Conservation (phyloP, 805 yeast genomes). For the Metschnikowia bowlesiae region DNA sequence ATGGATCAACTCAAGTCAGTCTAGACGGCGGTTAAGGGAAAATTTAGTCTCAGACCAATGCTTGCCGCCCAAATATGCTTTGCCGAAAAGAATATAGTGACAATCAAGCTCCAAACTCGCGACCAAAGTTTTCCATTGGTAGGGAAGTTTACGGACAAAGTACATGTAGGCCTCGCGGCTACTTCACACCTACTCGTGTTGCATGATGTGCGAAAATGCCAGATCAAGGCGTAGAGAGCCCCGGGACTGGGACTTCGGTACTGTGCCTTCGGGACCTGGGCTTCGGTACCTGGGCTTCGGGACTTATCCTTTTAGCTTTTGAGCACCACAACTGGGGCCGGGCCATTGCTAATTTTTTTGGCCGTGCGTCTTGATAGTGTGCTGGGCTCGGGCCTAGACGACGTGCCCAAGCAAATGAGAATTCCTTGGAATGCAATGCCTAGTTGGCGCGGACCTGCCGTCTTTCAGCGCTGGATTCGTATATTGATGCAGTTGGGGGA, state of each 20-base stretch:
- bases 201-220: background rate
- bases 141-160: slow-evolving; percentile 1
- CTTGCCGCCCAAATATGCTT: too few species aligned
- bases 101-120: too few species aligned
- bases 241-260: background rate
- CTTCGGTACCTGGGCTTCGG: too few species aligned
- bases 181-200: background rate
- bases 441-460: background rate
- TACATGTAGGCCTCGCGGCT: slow-evolving; percentile 2
- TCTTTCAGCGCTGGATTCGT: background rate
- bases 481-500: background rate
- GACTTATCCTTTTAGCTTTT: too few species aligned
- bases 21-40: too few species aligned
- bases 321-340: too few species aligned
- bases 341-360: too few species aligned
- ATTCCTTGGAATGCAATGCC: background rate
- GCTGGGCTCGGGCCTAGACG: too few species aligned
- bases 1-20: background rate
- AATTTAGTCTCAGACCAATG: too few species aligned
- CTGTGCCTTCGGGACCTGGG: background rate
- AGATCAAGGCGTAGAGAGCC: background rate
- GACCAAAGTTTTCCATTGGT: background rate
- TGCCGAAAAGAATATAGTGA: too few species aligned
- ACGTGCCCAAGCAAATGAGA: too few species aligned
- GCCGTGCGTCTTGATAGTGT: too few species aligned